Percentiles rank a stretch among this genome's conserved stretches.
These are phyloP conservation scores for Yarrowia bubula DNA, from an alignment of 805 yeast species.

Conservation along the genomic window DNA sequence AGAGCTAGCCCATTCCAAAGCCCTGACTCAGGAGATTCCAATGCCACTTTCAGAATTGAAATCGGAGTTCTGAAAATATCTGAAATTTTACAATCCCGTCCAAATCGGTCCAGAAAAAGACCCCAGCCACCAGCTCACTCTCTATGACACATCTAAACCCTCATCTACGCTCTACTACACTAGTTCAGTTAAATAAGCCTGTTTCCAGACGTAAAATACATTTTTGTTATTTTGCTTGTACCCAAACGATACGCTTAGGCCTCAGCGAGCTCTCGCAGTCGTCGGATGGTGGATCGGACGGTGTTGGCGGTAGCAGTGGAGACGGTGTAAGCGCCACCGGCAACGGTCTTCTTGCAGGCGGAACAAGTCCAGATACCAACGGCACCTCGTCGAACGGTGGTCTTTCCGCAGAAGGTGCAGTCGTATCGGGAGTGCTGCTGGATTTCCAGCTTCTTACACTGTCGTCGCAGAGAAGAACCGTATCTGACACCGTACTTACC, in stretches of 20 bases:
- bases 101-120: too few relatives aligned
- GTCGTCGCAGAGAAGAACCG: constrained; percentile 99
- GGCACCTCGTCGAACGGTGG: constrained; percentile 95
- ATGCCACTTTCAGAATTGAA: too few relatives aligned
- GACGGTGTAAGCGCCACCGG: constrained; percentile 99
- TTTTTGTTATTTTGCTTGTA: constrained; percentile 22
- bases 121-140: too few relatives aligned
- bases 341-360: constrained; percentile 93
- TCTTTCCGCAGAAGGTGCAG: constrained; percentile 99
- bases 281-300: constrained; percentile 99
- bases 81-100: too few relatives aligned
- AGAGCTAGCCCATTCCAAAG: too few relatives aligned
- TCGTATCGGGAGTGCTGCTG: constrained; percentile 99
- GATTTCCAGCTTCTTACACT: constrained; percentile 97
- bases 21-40: too few relatives aligned
- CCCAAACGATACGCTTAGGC: constrained; percentile 56
- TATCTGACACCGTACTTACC: constrained; percentile 99
- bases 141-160: too few relatives aligned
- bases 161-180: neutral
- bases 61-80: too few relatives aligned
- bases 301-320: constrained; percentile 98
- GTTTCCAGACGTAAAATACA: constrained; percentile 25
- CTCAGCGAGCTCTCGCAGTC: constrained; percentile 99
- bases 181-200: neutral
- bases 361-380: constrained; percentile 99